phyloP scores from a whole-genome alignment of 495 filamentous ascomycete genomes.

The Aspergillus leporis region DNA sequence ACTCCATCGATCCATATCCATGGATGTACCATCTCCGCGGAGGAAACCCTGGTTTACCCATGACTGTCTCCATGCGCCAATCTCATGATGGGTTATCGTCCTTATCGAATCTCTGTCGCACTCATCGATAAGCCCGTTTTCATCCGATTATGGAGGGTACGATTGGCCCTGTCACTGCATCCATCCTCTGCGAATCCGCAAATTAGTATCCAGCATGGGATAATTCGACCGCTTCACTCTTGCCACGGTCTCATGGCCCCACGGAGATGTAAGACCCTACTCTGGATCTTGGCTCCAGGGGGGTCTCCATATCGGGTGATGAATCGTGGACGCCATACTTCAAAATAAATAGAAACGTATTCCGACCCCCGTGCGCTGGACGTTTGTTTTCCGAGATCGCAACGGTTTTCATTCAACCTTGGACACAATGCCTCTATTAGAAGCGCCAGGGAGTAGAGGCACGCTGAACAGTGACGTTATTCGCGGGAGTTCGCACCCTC shows the following conservation, averaged over 20 bases:
- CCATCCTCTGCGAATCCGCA: slow-evolving; percentile 8
- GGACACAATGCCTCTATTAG: slow-evolving; percentile 36
- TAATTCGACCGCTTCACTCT: slow-evolving; percentile 4
- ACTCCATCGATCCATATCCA: too few species aligned
- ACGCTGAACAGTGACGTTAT: slow-evolving; percentile 27
- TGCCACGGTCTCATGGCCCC: background rate
- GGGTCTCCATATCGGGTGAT: background rate
- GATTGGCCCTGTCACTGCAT: background rate
- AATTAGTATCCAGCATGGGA: slow-evolving; percentile 5
- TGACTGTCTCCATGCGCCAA: background rate
- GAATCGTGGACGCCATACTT: background rate
- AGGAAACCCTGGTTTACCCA: background rate
- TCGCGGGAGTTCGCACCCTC: background rate
- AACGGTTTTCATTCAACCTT: background rate
- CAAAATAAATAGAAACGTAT: background rate
- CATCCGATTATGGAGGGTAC: background rate
- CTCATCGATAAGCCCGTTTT: background rate
- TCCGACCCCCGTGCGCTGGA: background rate
- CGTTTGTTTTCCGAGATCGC: background rate
- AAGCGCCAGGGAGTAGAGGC: slow-evolving; percentile 32
- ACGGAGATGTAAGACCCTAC: slow-evolving; percentile 4
- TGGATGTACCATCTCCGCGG: background rate
- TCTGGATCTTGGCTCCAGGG: background rate
- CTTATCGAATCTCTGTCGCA: background rate
- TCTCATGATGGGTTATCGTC: background rate